Evolutionary conservation across 2,329 filamentous ascomycete species (phyloP).

Genomic region (Triangularia setosa): DNA sequence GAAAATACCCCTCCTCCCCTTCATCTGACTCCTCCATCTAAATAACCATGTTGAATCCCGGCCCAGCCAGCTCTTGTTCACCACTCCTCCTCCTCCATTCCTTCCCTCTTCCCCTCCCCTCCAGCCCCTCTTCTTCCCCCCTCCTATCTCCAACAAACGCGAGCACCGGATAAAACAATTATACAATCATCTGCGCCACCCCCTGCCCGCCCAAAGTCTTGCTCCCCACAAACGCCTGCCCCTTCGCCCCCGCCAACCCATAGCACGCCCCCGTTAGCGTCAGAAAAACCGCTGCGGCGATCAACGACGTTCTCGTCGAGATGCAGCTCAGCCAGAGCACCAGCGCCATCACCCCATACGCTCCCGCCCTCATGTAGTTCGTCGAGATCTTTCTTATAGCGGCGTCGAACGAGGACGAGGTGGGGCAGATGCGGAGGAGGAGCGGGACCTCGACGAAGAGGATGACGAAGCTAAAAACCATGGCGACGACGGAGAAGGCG

Average conservation of each 20-base stretch:
- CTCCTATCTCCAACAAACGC: not conserved
- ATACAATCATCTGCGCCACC: slow-evolving; percentile 97
- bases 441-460: slow-evolving; percentile 89
- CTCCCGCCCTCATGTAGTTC: slow-evolving; percentile 91
- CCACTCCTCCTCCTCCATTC: no score
- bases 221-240: slow-evolving; percentile 83
- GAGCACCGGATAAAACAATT: no score
- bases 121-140: not conserved
- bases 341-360: slow-evolving; percentile 76
- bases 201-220: slow-evolving; percentile 94
- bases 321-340: slow-evolving; percentile 82
- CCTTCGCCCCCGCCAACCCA: slow-evolving; percentile 70
- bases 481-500: slow-evolving; percentile 53
- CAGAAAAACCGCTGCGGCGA: slow-evolving; percentile 81
- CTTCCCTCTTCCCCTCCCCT: not conserved
- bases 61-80: not conserved
- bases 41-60: not conserved
- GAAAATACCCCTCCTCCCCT: not conserved
- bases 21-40: not conserved
- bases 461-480: slow-evolving; percentile 67
- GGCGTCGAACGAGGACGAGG: slow-evolving; percentile 80
- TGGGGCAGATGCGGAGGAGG: slow-evolving; percentile 95
- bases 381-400: slow-evolving; percentile 90
- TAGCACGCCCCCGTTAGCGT: slow-evolving; percentile 78
- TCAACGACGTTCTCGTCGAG: slow-evolving; percentile 62